These are phyloP conservation scores for Heliocybe sulcata DNA, from an alignment of 1,284 basidiomycete species.

Conservation along the genomic window DNA sequence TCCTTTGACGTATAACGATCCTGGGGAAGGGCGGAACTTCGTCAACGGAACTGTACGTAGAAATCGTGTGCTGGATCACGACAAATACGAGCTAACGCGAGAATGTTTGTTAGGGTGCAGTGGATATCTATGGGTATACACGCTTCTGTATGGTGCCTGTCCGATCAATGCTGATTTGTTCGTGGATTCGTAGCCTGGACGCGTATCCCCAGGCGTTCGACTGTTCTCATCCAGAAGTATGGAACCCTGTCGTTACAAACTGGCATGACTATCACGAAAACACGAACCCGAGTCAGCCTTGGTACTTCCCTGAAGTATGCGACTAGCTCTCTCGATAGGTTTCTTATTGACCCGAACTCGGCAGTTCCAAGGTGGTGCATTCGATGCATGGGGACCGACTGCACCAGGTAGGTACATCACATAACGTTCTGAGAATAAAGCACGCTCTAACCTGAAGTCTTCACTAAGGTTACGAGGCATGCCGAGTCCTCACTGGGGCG, in stretches of 20 bases:
- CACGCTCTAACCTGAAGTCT: slow-evolving; percentile 4
- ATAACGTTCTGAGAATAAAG: neutral
- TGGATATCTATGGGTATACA: slow-evolving; percentile 44
- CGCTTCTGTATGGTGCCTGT: neutral
- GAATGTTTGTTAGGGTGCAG: slow-evolving; percentile 27
- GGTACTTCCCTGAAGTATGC: slow-evolving; percentile 48
- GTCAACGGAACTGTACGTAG: slow-evolving; percentile 62
- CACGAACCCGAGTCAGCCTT: slow-evolving; percentile 49
- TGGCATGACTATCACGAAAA: slow-evolving; percentile 50
- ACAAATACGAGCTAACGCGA: neutral
- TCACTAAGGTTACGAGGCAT: slow-evolving; percentile 34
- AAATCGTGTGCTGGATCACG: no score
- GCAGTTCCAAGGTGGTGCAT: slow-evolving; percentile 64
- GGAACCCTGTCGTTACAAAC: slow-evolving; percentile 48
- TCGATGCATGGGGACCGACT: slow-evolving; percentile 66
- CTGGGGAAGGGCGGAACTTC: slow-evolving; percentile 51
- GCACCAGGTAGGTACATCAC: slow-evolving; percentile 38
- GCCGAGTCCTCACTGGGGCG: slow-evolving; percentile 53
- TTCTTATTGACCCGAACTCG: slow-evolving; percentile 1
- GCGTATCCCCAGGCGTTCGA: slow-evolving; percentile 70
- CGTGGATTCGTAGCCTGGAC: slow-evolving; percentile 33
- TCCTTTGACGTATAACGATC: slow-evolving; percentile 70
- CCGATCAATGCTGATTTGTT: neutral
- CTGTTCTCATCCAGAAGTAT: slow-evolving; percentile 56
- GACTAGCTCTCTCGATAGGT: neutral